Conservation (phyloP, 768 basidiomycete species). For the Trametes coccinea region DNA sequence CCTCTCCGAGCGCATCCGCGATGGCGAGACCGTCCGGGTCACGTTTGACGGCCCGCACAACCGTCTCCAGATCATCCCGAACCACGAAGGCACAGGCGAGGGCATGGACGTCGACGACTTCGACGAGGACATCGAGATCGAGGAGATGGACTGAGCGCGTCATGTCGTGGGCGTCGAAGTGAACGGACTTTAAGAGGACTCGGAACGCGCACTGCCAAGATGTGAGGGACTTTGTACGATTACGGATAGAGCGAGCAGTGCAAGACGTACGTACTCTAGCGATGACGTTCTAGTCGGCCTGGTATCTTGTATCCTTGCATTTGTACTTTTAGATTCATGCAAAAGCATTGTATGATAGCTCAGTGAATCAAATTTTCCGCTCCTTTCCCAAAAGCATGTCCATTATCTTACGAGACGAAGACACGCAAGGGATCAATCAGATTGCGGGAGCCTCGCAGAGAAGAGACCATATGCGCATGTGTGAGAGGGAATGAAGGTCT, state of each 20-base stretch:
- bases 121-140: slow-evolving; percentile 61
- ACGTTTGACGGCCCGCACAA: slow-evolving; percentile 84
- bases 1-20: slow-evolving; percentile 77
- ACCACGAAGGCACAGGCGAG: slow-evolving; percentile 66
- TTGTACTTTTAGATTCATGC: slow-evolving; percentile 13
- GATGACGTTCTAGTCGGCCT: slow-evolving; percentile 5
- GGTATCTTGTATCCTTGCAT: slow-evolving; percentile 4
- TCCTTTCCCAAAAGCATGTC: background rate
- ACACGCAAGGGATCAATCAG: no score
- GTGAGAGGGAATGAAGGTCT: no score
- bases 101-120: slow-evolving; percentile 63
- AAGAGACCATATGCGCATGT: no score
- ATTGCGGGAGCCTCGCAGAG: no score
- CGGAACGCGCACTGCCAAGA: background rate
- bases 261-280: background rate
- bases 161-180: background rate
- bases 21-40: slow-evolving; percentile 76
- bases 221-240: slow-evolving; percentile 3
- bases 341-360: slow-evolving; percentile 19
- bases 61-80: slow-evolving; percentile 73
- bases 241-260: background rate
- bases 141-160: slow-evolving; percentile 59
- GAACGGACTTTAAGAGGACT: background rate
- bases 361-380: slow-evolving; percentile 1
- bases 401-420: no score